Conservation (phyloP, 257 asterid genomes). For the Solanum tacnaense region DNA sequence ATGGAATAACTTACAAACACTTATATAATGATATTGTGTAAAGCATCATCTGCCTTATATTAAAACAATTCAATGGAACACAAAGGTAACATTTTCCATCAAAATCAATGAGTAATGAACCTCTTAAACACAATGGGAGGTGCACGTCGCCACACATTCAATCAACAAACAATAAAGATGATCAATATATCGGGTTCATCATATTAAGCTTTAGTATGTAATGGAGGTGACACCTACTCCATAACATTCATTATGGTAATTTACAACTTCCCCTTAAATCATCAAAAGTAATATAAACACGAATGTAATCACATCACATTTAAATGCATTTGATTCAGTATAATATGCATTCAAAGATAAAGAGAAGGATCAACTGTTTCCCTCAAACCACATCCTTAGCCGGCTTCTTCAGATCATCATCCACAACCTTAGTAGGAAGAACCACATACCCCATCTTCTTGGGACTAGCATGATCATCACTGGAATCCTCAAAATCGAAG, state of each 20-base stretch:
- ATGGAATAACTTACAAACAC: background rate
- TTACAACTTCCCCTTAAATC: background rate
- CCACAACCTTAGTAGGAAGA: slow-evolving; percentile 29
- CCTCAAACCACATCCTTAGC: slow-evolving; percentile 48
- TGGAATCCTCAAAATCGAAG: slow-evolving; percentile 12
- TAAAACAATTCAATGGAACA: background rate
- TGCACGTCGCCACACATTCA: background rate
- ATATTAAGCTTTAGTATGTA: background rate
- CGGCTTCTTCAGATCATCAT: slow-evolving; percentile 38
- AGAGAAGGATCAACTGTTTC: background rate
- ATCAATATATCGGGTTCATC: background rate
- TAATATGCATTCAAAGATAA: background rate
- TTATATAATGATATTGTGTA: background rate
- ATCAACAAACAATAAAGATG: background rate
- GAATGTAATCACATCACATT: background rate
- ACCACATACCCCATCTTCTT: slow-evolving; percentile 44
- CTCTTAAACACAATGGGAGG: background rate
- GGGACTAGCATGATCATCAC: slow-evolving; percentile 24
- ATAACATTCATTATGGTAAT: background rate
- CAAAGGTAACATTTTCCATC: background rate
- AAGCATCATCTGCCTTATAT: background rate
- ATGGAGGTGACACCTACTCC: background rate
- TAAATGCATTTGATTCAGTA: background rate
- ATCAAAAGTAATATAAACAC: background rate
- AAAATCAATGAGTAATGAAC: background rate